Base-by-base conservation (phyloP, 768 basidiomycete genomes). In the Psilocybe cubensis region DNA sequence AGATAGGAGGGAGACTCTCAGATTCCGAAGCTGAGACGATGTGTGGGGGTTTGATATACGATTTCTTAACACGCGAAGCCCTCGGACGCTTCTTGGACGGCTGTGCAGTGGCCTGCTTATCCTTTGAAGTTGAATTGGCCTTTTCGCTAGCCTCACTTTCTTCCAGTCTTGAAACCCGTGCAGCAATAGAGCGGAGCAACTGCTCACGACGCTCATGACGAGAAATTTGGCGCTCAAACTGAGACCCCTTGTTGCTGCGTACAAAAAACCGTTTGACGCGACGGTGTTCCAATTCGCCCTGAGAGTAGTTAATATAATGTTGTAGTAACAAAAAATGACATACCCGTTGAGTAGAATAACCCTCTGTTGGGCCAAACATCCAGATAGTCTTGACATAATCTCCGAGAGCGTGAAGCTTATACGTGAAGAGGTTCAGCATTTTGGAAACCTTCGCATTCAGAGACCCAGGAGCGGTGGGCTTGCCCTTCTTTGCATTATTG, bases 361-460 rank as follows among this genome's bases (percentile, higher is more conserved):
- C 11, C 43, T 33, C 23, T 61, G 52, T 0, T 58, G 58, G 23
- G 51, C 63, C 14, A 33, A 42, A 4, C 51, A 51, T 44, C 64
- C 67, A 12, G 35, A 66, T 68, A 10, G 50, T n/a, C 1, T 24
- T 17, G 2, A 46, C 23, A 53, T 64, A 66, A 20, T 63, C 63
- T 0, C 38, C 49, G 41, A 66, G 59, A 1, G 51, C 23, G 57
- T 65, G 69, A 9, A 59, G 44, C 46, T 67, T 68, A 44, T 61
- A 66, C 4, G 63, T 66, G 20, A 24, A 42, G 14, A 68, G 42
- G 27, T 59, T 64, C 35, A 66, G 59, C 20, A 49, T 24, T 3
- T 56, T 55, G 14, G n/a, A n/a, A n/a, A n/a, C 18, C 18, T 38
- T n/a, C 12, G 35, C 5, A 3, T n/a, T 12, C 7, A 14, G 5